Evolutionary conservation across 2,329 filamentous ascomycete species (phyloP).

Genomic region (Colletotrichum chlorophyti): DNA sequence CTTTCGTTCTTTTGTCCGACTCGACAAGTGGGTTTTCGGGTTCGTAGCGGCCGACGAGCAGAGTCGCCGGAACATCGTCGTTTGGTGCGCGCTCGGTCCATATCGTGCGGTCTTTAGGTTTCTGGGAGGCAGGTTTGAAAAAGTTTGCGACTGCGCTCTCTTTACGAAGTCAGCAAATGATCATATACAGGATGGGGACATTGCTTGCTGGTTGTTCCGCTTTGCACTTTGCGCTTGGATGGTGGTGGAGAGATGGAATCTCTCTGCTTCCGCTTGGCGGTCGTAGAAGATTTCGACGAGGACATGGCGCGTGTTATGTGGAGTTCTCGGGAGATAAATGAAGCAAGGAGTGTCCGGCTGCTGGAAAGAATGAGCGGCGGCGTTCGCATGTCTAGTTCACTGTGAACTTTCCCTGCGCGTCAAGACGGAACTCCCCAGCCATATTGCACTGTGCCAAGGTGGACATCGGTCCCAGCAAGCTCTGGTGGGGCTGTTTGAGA

Average conservation of each 20-base stretch:
- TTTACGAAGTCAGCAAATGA: conserved; percentile 38
- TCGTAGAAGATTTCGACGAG: not conserved
- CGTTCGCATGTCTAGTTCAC: conserved; percentile 14
- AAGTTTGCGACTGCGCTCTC: conserved; percentile 79
- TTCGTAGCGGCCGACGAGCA: conserved; percentile 78
- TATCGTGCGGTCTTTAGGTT: conserved; percentile 74
- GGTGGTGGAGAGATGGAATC: conserved; percentile 61
- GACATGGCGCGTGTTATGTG: conserved; percentile 6
- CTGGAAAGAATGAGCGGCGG: not conserved
- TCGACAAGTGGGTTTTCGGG: conserved; percentile 45
- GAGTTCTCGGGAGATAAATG: not conserved
- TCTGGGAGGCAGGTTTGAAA: conserved; percentile 87
- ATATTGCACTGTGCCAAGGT: no score
- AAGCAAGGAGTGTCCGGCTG: not conserved
- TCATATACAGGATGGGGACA: not conserved
- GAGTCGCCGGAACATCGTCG: conserved; percentile 57
- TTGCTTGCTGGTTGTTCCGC: conserved; percentile 56
- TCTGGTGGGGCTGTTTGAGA: no score
- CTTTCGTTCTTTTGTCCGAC: conserved; percentile 55
- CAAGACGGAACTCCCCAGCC: no score
- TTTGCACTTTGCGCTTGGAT: conserved; percentile 59
- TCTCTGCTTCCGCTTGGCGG: conserved; percentile 44
- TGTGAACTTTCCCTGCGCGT: no score
- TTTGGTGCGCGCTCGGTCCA: conserved; percentile 72
- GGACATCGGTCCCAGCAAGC: no score